Percentiles rank a stretch among this genome's conserved stretches.
phyloP scores from a whole-genome alignment of 768 basidiomycete genomes.

The Serendipita sp. region DNA sequence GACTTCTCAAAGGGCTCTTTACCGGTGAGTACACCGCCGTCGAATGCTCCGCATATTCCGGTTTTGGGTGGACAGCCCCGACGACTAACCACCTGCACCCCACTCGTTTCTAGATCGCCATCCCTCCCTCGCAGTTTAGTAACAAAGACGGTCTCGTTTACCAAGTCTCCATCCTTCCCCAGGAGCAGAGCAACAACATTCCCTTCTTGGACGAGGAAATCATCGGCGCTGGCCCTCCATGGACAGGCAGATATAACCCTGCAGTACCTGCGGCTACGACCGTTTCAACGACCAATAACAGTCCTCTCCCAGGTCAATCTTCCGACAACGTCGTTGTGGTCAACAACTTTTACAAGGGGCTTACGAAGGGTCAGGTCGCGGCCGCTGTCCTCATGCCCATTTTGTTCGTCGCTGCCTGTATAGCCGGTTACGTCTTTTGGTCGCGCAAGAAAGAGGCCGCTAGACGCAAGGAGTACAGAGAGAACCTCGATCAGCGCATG shows the following conservation, averaged over 20 bases:
- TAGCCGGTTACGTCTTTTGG: slow-evolving; percentile 36
- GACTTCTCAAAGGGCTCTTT: background rate
- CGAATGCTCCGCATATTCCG: background rate
- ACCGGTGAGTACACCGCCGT: background rate
- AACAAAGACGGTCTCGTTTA: background rate
- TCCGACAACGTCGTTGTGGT: background rate
- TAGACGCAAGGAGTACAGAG: slow-evolving; percentile 44
- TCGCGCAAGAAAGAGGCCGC: slow-evolving; percentile 34
- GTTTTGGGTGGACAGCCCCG: background rate
- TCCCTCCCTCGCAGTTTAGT: background rate
- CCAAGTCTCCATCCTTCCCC: background rate
- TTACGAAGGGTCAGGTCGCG: slow-evolving; percentile 43
- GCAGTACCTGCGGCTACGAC: background rate
- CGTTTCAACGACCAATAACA: background rate
- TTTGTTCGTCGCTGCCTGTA: slow-evolving; percentile 28
- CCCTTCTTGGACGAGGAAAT: background rate
- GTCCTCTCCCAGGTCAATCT: background rate
- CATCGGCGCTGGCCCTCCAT: background rate
- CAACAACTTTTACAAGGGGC: slow-evolving; percentile 13
- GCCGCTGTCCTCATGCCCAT: slow-evolving; percentile 49
- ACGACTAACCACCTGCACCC: background rate
- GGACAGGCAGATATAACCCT: background rate
- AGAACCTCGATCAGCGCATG: slow-evolving; percentile 68
- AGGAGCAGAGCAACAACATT: background rate
- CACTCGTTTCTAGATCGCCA: background rate